Conservation (phyloP, 371 early-diverging fungal species). For the Lichtheimia ramosa region DNA sequence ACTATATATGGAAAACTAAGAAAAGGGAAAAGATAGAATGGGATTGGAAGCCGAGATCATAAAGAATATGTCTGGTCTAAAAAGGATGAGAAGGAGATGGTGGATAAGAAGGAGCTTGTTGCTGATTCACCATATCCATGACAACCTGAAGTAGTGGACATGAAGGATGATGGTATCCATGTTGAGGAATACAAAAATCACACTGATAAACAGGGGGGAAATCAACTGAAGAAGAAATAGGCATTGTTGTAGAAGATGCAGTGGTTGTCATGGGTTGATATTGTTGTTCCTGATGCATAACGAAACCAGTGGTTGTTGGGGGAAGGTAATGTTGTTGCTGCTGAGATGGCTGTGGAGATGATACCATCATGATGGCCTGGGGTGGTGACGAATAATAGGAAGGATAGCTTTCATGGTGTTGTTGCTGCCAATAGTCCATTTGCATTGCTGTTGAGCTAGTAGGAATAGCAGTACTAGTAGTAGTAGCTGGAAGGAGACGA, state of each 20-base stretch:
- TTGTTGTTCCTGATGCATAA: neutral
- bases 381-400: neutral
- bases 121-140: neutral
- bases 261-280: neutral
- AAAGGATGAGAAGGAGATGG: neutral
- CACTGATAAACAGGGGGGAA: slow-evolving; percentile 20
- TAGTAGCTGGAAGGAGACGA: slow-evolving; percentile 9
- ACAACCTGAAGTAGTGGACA: slow-evolving; percentile 14
- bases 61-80: neutral
- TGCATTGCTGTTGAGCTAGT: neutral
- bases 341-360: neutral
- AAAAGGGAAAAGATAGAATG: neutral
- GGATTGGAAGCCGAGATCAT: neutral
- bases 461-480: no score
- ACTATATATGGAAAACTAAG: neutral
- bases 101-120: neutral
- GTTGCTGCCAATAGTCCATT: neutral
- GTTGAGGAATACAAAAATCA: slow-evolving; percentile 25
- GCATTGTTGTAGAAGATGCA: neutral
- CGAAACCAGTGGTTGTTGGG: neutral
- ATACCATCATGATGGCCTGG: neutral
- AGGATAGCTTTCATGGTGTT: neutral
- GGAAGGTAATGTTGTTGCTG: neutral
- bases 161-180: slow-evolving; percentile 18
- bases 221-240: neutral